These are phyloP conservation scores for Hypoxylon subgilvum DNA, from an alignment of 495 filamentous ascomycete genomes.

Conservation along the genomic window DNA sequence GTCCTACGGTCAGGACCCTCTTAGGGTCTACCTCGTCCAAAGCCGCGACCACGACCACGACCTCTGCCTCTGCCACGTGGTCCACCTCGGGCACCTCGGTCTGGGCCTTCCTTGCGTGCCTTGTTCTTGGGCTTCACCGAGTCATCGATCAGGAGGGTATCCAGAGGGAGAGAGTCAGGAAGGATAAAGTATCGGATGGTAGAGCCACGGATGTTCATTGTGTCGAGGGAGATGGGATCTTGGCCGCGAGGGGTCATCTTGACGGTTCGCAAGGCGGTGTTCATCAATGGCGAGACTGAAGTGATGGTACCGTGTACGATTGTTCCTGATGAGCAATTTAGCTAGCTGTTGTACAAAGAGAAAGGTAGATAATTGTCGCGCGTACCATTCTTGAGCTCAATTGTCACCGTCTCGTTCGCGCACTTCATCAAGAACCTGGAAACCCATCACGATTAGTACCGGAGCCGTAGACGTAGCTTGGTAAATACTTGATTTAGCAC, in stretches of 20 bases:
- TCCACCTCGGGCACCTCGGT: constrained; percentile 67
- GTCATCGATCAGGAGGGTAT: constrained; percentile 94
- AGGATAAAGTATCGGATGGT: constrained; percentile 94
- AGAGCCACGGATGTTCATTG: constrained; percentile 94
- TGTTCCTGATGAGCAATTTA: constrained; percentile 64
- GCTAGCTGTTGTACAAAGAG: background rate
- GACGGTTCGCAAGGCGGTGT: constrained; percentile 88
- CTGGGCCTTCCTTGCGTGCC: constrained; percentile 86
- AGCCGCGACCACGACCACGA: constrained; percentile 56
- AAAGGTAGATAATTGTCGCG: constrained; percentile 4
- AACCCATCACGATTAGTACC: constrained; percentile 48
- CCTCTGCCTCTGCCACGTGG: constrained; percentile 63
- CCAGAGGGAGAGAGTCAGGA: constrained; percentile 90
- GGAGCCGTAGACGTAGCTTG: constrained; percentile 39
- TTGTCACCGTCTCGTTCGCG: constrained; percentile 93
- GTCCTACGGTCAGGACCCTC: background rate
- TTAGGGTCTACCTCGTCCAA: constrained; percentile 64
- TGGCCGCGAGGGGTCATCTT: constrained; percentile 91
- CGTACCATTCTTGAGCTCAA: constrained; percentile 96
- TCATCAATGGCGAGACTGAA: constrained; percentile 95
- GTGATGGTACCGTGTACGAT: constrained; percentile 95
- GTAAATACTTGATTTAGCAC: constrained; percentile 43
- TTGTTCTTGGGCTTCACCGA: constrained; percentile 99
- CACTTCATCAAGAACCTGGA: constrained; percentile 97
- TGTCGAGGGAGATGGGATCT: constrained; percentile 84